Evolutionary conservation across 1,284 basidiomycete species (phyloP).

Genomic region (Blastosporella zonata): DNA sequence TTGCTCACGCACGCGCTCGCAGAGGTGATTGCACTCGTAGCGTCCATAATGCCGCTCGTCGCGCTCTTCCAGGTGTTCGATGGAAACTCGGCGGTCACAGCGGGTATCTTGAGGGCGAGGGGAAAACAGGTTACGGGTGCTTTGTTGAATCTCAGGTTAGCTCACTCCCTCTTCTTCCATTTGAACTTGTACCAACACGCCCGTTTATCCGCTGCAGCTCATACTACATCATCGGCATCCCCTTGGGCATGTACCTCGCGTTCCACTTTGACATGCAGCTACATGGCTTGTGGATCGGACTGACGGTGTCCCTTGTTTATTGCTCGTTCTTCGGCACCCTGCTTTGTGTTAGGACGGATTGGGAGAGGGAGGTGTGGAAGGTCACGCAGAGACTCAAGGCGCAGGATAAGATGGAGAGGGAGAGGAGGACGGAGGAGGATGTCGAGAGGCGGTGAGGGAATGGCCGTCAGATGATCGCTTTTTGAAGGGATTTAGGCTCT

Average conservation of each 20-base stretch:
- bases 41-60: slow-evolving; percentile 68
- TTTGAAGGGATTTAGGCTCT: no score
- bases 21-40: slow-evolving; percentile 66
- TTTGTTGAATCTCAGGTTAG: slow-evolving; percentile 6
- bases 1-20: not conserved
- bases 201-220: not conserved
- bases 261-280: slow-evolving; percentile 40
- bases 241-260: slow-evolving; percentile 60
- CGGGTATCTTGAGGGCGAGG: slow-evolving; percentile 11
- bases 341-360: slow-evolving; percentile 53
- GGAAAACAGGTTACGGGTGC: slow-evolving; percentile 13
- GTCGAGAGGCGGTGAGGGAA: not conserved
- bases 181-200: not conserved
- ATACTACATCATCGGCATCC: slow-evolving; percentile 31
- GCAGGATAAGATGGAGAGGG: slow-evolving; percentile 20
- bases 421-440: slow-evolving; percentile 6
- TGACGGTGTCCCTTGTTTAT: slow-evolving; percentile 60
- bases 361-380: slow-evolving; percentile 58
- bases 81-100: slow-evolving; percentile 10
- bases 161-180: not conserved
- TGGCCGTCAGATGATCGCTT: no score
- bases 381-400: slow-evolving; percentile 46
- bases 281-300: slow-evolving; percentile 64
- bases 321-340: slow-evolving; percentile 45
- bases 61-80: slow-evolving; percentile 46